Base-by-base conservation (phyloP, 2,329 filamentous ascomycete genomes). In the Lasiodiplodia theobromae region DNA sequence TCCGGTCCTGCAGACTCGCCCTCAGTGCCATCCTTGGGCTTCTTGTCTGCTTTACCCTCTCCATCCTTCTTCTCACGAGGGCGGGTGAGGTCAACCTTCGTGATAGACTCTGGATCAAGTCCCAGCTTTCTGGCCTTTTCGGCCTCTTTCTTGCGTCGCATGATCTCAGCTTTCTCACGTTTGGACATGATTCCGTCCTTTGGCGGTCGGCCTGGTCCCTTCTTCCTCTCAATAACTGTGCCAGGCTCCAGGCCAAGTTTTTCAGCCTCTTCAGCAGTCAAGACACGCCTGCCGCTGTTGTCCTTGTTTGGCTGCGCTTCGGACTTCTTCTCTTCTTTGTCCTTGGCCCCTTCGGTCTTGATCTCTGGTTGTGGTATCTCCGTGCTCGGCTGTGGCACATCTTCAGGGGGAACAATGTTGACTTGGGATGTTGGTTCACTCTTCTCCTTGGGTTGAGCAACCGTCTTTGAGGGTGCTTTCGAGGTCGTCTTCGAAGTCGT, bases 171-270 rank as follows among this genome's bases (percentile, higher is more conserved):
- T 72, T 90, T 86, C 74, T 94, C 90, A 68, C 92, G 85, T 79
- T 94, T 94, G 1, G 92, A 94, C 88, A 94, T 92, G 76, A 93
- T 86, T 34, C 92, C 92, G 74, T 94, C 92, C 81, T 94, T 94
- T 0, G 92, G 92, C 23, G 92, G 92, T 66, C 92, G 84, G n/a
- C 92, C 92, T 11, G 92, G 92, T 16, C 92, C 92, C 72, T 92
- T 89, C 71, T 91, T 90, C 79, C 88, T 91, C 67, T 77, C 76
- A 11, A 79, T 72, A 34, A 80, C 74, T 23, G 78, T 74, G 18
- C 73, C 74, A 16, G 73, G 68, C n/a, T 78, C 78, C 11, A 81
- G 72, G 31, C 76, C 76, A 73, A 83, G 81, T 65, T 80, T 80
- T 34, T 79, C 77, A 53, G 78, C 77, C 72, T 79, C 80, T 71